A percentile compares a stretch with the other conserved stretches of the same genome.
phyloP scores from a whole-genome alignment of 2,329 filamentous ascomycete genomes.

The Domatiomyces catenatus region DNA sequence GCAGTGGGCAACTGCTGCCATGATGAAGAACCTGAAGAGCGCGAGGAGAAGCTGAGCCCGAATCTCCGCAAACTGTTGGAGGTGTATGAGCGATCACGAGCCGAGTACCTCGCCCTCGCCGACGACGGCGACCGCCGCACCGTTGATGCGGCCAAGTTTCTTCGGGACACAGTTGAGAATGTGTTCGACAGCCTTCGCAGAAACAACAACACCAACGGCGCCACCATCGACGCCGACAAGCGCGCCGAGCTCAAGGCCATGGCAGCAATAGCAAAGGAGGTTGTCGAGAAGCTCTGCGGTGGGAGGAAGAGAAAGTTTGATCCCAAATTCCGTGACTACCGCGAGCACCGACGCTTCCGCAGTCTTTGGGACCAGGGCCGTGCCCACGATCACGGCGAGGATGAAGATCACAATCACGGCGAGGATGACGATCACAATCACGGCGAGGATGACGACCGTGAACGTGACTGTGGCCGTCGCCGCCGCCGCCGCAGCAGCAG shows the following conservation, averaged over 20 bases:
- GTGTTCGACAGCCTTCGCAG: constrained; percentile 22
- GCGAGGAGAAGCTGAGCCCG: constrained; percentile 8
- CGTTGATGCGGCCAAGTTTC: constrained; percentile 23
- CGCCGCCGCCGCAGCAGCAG: not conserved
- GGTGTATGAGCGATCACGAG: constrained; percentile 24
- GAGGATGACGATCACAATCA: not conserved
- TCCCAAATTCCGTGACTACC: not conserved
- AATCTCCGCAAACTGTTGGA: constrained; percentile 17
- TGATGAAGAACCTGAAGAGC: not conserved
- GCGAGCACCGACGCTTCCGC: not conserved
- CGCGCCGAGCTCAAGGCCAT: constrained; percentile 22
- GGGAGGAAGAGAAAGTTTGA: constrained; percentile 28
- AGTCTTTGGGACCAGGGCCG: not conserved
- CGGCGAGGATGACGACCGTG: not conserved
- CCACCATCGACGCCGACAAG: constrained; percentile 17
- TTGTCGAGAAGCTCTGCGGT: constrained; percentile 23
- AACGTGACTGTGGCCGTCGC: not conserved
- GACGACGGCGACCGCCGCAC: constrained; percentile 15
- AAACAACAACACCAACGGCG: too few species aligned
- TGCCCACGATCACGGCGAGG: not conserved
- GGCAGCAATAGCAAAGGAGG: constrained; percentile 22
- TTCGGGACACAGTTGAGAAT: constrained; percentile 31
- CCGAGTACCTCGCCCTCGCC: constrained; percentile 22
- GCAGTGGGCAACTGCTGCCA: too few species aligned
- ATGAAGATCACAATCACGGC: not conserved